Base-by-base conservation (phyloP, 768 basidiomycete genomes). In the Xerocomellus amylosporus region DNA sequence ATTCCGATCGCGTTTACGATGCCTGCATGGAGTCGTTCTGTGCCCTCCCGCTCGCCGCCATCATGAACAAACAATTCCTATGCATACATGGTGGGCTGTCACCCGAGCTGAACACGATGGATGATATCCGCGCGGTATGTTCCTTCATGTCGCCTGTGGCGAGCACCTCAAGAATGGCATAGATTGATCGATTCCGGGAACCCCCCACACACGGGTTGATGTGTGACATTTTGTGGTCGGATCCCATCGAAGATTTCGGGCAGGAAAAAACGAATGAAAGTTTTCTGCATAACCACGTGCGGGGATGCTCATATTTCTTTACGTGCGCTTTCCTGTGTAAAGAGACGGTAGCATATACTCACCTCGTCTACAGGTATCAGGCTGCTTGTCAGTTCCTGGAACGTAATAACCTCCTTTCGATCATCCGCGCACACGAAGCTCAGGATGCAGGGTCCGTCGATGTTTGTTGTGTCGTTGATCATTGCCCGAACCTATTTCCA, bases 51-150 rank as follows among this genome's bases (percentile, higher is more conserved):
- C 81, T 99, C 9, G 96, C 96, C 1, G 97, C 97, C 31, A 73
- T 99, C 66, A 98, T 98, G 96, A 99, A 99, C 78, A 98, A 98
- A 69, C 97, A 98, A 73, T 99, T 99, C 73, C 77, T 98, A 46
- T 99, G 96, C 72, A 97, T 98, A 56, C 97, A 99, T 57, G 97
- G 97, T 30, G 97, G 97, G 17, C 79, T 99, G 14, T 95, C 92
- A 0, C 97, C 97, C 0, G 97, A 99, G 69, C 75, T 99, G 37
- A 86, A 93, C 60, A 98, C 96, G 4, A 81, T 99, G 43, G 96
- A 99, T 24, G 24, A 24, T 24, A 24, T 24, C 2, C 24, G 24
- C 24, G 77, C 76, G 42, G 95, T 96, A 56, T 37, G 88, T 77
- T 17, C 19, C 22, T 46, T 34, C 7, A 5, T 15, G 1, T 43